These are phyloP conservation scores for Fusarium sp. DNA, from an alignment of 2,329 filamentous ascomycete genomes.

Conservation along the genomic window DNA sequence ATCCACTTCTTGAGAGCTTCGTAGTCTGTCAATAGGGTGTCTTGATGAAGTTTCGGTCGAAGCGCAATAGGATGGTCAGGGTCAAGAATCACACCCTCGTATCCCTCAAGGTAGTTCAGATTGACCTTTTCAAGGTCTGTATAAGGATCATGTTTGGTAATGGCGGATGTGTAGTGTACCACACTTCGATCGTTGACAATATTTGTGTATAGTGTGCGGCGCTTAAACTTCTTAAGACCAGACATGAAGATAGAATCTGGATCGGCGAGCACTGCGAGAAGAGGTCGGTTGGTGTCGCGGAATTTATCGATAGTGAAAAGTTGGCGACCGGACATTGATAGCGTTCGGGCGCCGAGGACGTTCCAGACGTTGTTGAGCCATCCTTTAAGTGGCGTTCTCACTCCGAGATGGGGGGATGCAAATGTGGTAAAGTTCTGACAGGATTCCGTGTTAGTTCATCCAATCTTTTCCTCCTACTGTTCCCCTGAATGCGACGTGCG, in stretches of 20 bases:
- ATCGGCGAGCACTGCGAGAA: slow-evolving; percentile 85
- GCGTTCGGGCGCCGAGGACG: slow-evolving; percentile 79
- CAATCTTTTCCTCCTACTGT: not conserved
- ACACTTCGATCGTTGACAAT: slow-evolving; percentile 86
- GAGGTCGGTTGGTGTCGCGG: slow-evolving; percentile 80
- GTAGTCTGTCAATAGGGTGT: slow-evolving; percentile 48
- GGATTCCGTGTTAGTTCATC: slow-evolving; percentile 14
- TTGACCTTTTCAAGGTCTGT: slow-evolving; percentile 72
- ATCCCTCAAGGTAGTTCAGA: slow-evolving; percentile 78
- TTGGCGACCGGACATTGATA: slow-evolving; percentile 87
- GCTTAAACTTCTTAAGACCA: slow-evolving; percentile 79
- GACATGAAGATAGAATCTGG: slow-evolving; percentile 86
- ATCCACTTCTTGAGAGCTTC: slow-evolving; percentile 51
- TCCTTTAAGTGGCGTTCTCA: slow-evolving; percentile 74
- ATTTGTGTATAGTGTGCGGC: slow-evolving; percentile 84
- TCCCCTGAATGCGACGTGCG: not conserved
- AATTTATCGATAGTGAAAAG: slow-evolving; percentile 90
- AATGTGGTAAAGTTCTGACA: slow-evolving; percentile 90
- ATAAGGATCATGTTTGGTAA: slow-evolving; percentile 82
- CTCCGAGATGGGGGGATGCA: slow-evolving; percentile 84
- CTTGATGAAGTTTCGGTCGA: slow-evolving; percentile 50
- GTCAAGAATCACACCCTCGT: slow-evolving; percentile 80
- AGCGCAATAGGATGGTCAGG: slow-evolving; percentile 67
- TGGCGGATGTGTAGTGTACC: slow-evolving; percentile 83
- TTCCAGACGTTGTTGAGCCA: slow-evolving; percentile 79